Evolutionary conservation across 2,329 filamentous ascomycete genomes (phyloP).

Genomic region (Celoporthe dispersa): DNA sequence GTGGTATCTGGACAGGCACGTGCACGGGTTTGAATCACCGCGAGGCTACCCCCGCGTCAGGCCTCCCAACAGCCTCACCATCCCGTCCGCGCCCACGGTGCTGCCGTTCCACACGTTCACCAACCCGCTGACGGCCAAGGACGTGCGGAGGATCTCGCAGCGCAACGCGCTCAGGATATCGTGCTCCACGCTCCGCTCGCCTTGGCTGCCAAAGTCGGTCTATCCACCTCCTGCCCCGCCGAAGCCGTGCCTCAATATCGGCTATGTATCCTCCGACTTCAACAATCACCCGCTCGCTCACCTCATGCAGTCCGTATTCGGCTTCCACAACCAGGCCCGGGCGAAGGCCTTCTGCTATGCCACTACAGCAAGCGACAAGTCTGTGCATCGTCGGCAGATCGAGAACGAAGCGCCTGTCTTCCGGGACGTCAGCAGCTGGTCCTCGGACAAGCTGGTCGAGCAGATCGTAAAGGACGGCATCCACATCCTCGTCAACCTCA

Average conservation of each 20-base stretch:
- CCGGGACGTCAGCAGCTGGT: conserved; percentile 84
- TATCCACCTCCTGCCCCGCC: conserved; percentile 87
- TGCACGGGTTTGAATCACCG: neutral
- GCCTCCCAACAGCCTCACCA: conserved; percentile 71
- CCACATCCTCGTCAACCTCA: conserved; percentile 96
- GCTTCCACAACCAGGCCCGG: conserved; percentile 74
- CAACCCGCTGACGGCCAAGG: conserved; percentile 86
- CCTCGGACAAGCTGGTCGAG: conserved; percentile 79
- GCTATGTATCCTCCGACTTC: conserved; percentile 97
- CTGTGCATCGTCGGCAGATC: conserved; percentile 87
- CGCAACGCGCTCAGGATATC: conserved; percentile 93
- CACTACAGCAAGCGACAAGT: conserved; percentile 88
- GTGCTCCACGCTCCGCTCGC: conserved; percentile 80
- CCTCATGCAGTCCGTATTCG: conserved; percentile 98
- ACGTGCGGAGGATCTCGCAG: conserved; percentile 93
- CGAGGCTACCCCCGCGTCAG: conserved; percentile 72
- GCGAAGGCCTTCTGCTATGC: conserved; percentile 94
- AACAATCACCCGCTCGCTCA: conserved; percentile 98
- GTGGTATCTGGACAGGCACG: conserved; percentile 75
- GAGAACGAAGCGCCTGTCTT: conserved; percentile 92
- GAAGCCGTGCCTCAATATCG: conserved; percentile 81
- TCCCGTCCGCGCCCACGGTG: conserved; percentile 90
- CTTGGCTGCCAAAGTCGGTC: conserved; percentile 83
- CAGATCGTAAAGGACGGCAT: conserved; percentile 89
- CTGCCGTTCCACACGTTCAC: conserved; percentile 98